These are phyloP conservation scores for Dipteronia dyeriana DNA, from an alignment of 345 rosid genomes.

Conservation along the genomic window DNA sequence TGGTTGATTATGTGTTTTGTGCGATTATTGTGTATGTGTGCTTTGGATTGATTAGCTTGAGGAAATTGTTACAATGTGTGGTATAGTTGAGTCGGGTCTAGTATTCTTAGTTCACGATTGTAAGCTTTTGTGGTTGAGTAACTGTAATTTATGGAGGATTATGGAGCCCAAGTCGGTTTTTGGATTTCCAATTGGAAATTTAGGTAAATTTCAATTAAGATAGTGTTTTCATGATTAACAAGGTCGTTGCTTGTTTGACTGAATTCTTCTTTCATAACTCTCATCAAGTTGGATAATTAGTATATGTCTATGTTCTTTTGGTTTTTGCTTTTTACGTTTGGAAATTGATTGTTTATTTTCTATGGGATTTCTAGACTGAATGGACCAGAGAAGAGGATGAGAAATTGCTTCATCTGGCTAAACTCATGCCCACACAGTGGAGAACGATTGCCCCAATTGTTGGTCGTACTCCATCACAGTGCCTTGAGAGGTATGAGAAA, in stretches of 20 bases:
- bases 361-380: conserved; percentile 64
- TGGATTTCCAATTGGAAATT: background rate
- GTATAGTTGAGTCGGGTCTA: background rate
- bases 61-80: background rate
- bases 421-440: conserved; percentile 99
- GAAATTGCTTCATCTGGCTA: conserved; percentile 97
- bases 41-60: background rate
- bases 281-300: background rate
- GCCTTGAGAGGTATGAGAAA: conserved; percentile 97
- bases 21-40: background rate
- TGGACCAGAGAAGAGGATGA: conserved; percentile 99
- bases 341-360: conserved; percentile 18
- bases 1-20: background rate
- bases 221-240: background rate
- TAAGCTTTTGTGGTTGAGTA: background rate
- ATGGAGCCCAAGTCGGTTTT: background rate
- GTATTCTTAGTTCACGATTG: background rate
- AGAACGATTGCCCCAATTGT: conserved; percentile 99
- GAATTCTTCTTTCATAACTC: background rate
- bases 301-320: background rate
- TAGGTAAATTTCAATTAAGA: background rate
- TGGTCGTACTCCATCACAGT: conserved; percentile 98
- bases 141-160: background rate
- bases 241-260: background rate
- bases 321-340: background rate